Evolutionary conservation across 495 filamentous ascomycete species (phyloP), one percentile per base, ranked within the genome.

Genomic region (Trichoderma virens): DNA sequence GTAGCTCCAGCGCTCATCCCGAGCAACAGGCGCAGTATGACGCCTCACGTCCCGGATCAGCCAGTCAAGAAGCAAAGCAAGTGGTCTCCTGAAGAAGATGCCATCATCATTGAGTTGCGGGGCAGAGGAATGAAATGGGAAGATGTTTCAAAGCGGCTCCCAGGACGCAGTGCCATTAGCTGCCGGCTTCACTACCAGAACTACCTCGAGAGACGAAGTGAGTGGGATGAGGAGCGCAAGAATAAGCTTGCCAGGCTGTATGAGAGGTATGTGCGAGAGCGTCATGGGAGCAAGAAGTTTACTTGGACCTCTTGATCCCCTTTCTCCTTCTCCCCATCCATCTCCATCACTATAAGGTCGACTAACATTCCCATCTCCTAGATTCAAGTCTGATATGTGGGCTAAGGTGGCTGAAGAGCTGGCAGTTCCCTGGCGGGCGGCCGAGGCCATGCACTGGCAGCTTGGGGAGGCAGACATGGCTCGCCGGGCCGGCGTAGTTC

Each of bases 331-430:
- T 41, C 35, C 6, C 16, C 43, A 8, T 62, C 20, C 27, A 32
- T 27, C 16, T 62, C 43, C 43, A 20, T n/a, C 7, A 25, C 35
- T n/a, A 61, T 32, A 31, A 16, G 32, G 27, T 51, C 30, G 60
- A 62, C 73, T 76, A 60, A 78, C 68, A 51, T 32, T 5, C 0
- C 23, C 5, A 56, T 4, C n/a, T 30, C 39, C 63, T 73, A 98
- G 93, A 71, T 96, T 97, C 80, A 97, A 97, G 74, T 84, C 89
- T 66, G 92, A 97, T 68, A 97, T 98, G 91, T 98, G 94, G 94
- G 86, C 87, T 54, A 91, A 91, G 68, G 86, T 98, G 5, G 90
- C 92, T 38, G 88, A 90, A 72, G 94, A 98, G 77, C 92, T 98
- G 88, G 86, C 85, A n/a, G 87, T 97, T 67, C 94, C 94, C 30